These are phyloP conservation scores for Prunus mongolica DNA, from an alignment of 306 rosid species.

Conservation along the genomic window DNA sequence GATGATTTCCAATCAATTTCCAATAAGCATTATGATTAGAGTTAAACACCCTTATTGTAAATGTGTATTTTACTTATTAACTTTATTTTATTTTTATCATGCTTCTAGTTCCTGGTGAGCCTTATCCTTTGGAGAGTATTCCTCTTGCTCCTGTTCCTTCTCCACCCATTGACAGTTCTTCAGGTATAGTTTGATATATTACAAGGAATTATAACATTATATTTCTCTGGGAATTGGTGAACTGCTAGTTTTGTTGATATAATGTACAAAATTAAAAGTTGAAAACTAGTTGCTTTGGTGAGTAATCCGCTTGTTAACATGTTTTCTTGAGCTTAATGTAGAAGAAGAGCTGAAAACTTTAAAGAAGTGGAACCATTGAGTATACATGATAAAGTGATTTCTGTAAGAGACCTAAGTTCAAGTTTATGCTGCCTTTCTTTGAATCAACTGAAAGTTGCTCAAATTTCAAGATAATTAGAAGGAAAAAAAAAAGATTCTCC, in stretches of 20 bases:
- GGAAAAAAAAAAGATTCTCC: neutral
- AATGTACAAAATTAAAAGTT: neutral
- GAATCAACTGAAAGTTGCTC: neutral
- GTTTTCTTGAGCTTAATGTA: conserved; percentile 6
- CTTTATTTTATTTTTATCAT: conserved; percentile 8
- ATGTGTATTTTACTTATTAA: neutral
- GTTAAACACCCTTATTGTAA: neutral
- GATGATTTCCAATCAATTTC: neutral
- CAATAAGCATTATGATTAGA: conserved; percentile 2
- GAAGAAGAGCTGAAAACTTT: neutral
- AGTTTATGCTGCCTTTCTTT: neutral
- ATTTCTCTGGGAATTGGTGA: neutral
- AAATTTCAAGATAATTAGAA: neutral
- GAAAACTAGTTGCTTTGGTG: neutral
- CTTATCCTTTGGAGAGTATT: conserved; percentile 58
- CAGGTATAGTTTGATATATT: conserved; percentile 46
- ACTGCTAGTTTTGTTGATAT: neutral
- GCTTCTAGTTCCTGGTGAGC: conserved; percentile 87
- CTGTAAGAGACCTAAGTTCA: neutral
- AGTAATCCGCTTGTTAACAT: neutral
- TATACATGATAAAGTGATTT: neutral
- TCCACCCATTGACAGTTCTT: conserved; percentile 33
- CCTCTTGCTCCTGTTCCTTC: conserved; percentile 60
- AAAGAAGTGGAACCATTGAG: neutral
- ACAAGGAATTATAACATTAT: neutral